Base-by-base conservation (phyloP, 192 early-diverging fungal genomes). In the Coemansia sp. region DNA sequence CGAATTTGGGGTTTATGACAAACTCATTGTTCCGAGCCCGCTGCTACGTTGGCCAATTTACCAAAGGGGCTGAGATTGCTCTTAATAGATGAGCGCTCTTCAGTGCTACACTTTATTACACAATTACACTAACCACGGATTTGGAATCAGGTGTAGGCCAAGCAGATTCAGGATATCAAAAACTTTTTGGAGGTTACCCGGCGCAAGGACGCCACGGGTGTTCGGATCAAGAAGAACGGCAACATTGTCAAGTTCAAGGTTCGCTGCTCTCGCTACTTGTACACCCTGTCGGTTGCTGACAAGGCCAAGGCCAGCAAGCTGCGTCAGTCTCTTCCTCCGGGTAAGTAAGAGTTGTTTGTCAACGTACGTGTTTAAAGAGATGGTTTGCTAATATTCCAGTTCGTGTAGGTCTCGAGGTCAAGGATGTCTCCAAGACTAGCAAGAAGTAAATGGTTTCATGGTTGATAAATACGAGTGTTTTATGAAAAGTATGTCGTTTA, bases 91-190 rank as follows among this genome's bases (percentile, higher is more conserved):
- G 54, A 16, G 17, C 35, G 23, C 11, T 10, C 8, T 14, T 12
- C 26, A n/a, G 54, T 8, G 31, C 31, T 35, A 35, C 31, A 35
- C 7, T 8, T 1, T 35, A 9, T 35, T 35, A 35, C 31, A 35
- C 31, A 35, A 8, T 35, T 35, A 35, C 31, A 35, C 31, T 35
- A 35, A 35, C 31, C 31, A 35, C 31, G 31, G 31, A 35, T 35
- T 35, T 35, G 31, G 31, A 29, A 35, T 35, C 4, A 35, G 8
- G 31, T 35, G 57, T 84, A 96, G 97, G 91, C 97, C 82, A 96
- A 96, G 89, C 92, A 97, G 86, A 87, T 98, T 72, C 85, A 84
- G 69, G 96, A 98, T 83, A 97, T 98, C 82, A 98, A 97, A 89
- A 87, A 95, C 75, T 98, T 98, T 87, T 89, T 98, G 71, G 86